Evolutionary conservation across 345 rosid genomes (phyloP), one percentile per base, ranked within the genome.

Genomic region (rapeseed (Brassica napus)): DNA sequence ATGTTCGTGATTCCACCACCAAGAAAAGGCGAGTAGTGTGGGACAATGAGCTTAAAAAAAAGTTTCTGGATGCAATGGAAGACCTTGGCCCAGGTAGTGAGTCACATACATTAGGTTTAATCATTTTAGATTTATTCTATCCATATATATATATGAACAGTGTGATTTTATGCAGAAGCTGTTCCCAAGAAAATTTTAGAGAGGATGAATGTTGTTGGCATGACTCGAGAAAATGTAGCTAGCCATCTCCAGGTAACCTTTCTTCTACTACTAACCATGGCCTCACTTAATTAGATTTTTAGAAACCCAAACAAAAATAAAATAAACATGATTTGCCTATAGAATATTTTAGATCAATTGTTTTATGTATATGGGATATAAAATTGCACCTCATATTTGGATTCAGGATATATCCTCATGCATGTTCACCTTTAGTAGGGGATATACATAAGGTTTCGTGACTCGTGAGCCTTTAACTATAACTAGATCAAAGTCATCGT

Each of bases 141-240:
- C 0, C n/a, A 0, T 15, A 10, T 59, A 34, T 15, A 16, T 59
- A 21, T 61, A 11, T 64, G 32, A 60, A 70, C 54, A n/a, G 32
- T 28, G 4, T 11, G n/a, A 8, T 72, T 52, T 44, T 12, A 23
- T 81, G 31, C 88, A 94, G 98, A 91, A 60, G 93, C 94, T 54
- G 92, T 88, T 64, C 98, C 98, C 0, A 94, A 89, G 84, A 89
- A 79, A 83, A 92, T 94, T 79, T 84, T 94, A 76, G 93, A 89
- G 82, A 68, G 82, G 78, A 94, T 94, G 98, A 86, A 84, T 62
- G 97, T 88, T 72, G 87, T 86, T 0, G 85, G 92, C 28, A 80
- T 94, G 34, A 87, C 89, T 28, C 83, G 98, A 74, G 98, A 92
- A 82, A 89, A 88, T 65, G 91, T 90, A 28, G 97, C 97, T 11